Base-by-base conservation (phyloP, 73 alveolate species). In the Stentor coeruleus region DNA sequence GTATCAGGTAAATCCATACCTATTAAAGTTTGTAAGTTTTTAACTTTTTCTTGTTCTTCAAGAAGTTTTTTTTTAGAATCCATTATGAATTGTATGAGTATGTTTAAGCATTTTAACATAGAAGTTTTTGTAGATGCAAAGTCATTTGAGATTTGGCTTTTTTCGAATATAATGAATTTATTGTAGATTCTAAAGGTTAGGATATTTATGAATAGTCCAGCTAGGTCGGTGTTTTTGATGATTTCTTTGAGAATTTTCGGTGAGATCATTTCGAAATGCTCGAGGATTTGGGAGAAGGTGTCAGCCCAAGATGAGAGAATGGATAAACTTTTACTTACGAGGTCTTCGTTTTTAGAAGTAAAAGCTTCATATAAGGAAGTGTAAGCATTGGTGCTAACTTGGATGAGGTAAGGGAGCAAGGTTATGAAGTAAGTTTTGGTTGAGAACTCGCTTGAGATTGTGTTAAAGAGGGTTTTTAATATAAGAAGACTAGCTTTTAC, bases 31-130 rank as follows among this genome's bases (percentile, higher is more conserved):
- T n/a, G n/a, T n/a, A n/a, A n/a, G n/a, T n/a, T n/a, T n/a, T n/a
- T n/a, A n/a, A n/a, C n/a, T n/a, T n/a, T 66, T 75, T 75, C 80
- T 75, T 75, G 80, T 75, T 75, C 72, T 40, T 37, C 26, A 20
- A 26, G 6, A 14, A 37, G 15, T n/a, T 40, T 37, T 38, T 75
- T 75, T n/a, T n/a, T n/a, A n/a, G 58, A 39, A n/a, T 75, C 83
- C 33, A 75, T 39, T 38, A 38, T 26, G 38, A 26, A 40, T n/a
- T 40, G 74, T 20, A 75, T 36, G 39, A 75, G 20, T n/a, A 75
- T 38, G 66, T 75, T 75, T 20, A 75, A 35, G 37, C 74, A n/a
- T n/a, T 75, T 75, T 33, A 75, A 39, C 15, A 75, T 38, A n/a
- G 15, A 6, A 20, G 33, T n/a, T 40, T 75, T 75, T 33, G 38